These are phyloP conservation scores for Auricularia heimuer DNA, from an alignment of 768 basidiomycete genomes.

Conservation along the genomic window DNA sequence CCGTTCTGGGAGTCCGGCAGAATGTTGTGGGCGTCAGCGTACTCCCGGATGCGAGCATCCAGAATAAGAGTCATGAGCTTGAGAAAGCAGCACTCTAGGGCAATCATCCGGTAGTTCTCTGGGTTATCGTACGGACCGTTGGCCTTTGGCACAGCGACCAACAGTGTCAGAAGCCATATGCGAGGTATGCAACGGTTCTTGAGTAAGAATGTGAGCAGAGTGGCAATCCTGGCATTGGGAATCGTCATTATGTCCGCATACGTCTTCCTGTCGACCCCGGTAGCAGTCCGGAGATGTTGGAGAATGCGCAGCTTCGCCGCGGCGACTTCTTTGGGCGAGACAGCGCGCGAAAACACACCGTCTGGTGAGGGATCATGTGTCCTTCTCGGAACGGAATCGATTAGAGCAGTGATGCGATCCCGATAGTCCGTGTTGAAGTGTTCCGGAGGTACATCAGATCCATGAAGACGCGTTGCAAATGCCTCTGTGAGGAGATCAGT, in stretches of 20 bases:
- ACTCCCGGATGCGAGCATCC: too few species aligned
- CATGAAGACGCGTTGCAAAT: not conserved
- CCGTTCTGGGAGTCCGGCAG: slow-evolving; percentile 24
- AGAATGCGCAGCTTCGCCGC: too few species aligned
- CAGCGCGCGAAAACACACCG: too few species aligned
- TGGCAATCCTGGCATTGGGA: not conserved
- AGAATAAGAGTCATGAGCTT: too few species aligned
- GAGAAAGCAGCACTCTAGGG: not conserved
- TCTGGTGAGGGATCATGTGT: too few species aligned
- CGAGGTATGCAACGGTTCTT: not conserved
- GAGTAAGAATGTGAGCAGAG: not conserved
- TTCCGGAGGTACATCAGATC: not conserved
- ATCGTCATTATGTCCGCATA: not conserved
- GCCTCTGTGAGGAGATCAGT: not conserved
- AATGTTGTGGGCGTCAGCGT: not conserved
- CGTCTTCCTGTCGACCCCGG: not conserved
- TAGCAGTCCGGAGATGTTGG: too few species aligned
- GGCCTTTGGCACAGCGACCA: not conserved
- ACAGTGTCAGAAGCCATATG: not conserved
- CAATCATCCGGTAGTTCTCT: not conserved
- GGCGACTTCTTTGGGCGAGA: too few species aligned
- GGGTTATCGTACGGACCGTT: not conserved
- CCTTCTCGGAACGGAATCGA: too few species aligned
- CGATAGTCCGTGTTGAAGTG: not conserved
- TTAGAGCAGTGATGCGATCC: too few species aligned